These are phyloP conservation scores for Botryotinia convoluta DNA, from an alignment of 2,329 filamentous ascomycete species.

Conservation along the genomic window DNA sequence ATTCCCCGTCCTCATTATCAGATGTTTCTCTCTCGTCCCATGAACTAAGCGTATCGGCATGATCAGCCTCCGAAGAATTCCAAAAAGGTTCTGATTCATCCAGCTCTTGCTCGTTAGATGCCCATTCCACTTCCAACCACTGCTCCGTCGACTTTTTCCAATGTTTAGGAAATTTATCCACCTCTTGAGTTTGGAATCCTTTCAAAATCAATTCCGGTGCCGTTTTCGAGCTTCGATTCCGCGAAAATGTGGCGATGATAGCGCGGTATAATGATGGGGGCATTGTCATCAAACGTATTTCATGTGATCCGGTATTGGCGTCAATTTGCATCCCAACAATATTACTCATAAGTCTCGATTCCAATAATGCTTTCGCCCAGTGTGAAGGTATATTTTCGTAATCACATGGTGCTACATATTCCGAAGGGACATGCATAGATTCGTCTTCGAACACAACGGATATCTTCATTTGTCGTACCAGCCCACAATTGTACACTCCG, in stretches of 20 bases:
- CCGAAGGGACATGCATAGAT: neutral
- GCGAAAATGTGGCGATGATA: constrained; percentile 5
- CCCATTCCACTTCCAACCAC: constrained; percentile 16
- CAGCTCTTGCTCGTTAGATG: neutral
- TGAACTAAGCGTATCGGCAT: constrained; percentile 7
- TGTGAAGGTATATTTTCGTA: constrained; percentile 18
- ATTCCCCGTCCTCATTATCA: constrained; percentile 11
- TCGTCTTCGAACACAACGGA: constrained; percentile 13
- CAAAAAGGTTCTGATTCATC: constrained; percentile 18
- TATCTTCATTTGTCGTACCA: constrained; percentile 15
- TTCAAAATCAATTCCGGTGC: constrained; percentile 8
- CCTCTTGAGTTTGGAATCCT: constrained; percentile 9
- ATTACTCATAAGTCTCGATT: constrained; percentile 3
- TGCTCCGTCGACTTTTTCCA: constrained; percentile 14
- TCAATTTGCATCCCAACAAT: constrained; percentile 16
- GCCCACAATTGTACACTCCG: constrained; percentile 5
- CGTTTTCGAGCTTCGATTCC: neutral
- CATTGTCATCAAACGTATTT: constrained; percentile 7
- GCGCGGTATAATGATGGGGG: constrained; percentile 12
- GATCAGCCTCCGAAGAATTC: constrained; percentile 13
- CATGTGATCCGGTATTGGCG: constrained; percentile 5
- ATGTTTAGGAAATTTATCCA: constrained; percentile 5
- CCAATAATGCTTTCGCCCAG: constrained; percentile 10
- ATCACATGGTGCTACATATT: constrained; percentile 9
- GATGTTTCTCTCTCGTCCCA: constrained; percentile 7